Evolutionary conservation across 1,284 basidiomycete species (phyloP).

Genomic region (Tilletia walkeri): DNA sequence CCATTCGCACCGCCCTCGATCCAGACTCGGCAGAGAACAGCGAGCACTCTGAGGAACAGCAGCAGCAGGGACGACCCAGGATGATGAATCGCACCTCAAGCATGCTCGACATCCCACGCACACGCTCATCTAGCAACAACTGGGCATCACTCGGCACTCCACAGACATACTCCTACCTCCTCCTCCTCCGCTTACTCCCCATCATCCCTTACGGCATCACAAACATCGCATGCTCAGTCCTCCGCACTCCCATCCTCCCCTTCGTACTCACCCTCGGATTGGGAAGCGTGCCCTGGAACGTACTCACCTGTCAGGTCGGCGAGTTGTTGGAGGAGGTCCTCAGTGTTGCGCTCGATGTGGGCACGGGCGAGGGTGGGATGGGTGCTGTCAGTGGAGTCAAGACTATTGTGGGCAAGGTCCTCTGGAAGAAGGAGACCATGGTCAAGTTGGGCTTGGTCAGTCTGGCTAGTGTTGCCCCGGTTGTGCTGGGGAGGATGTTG

Average conservation of each 20-base stretch:
- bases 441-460: slow-evolving; percentile 42
- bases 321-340: slow-evolving; percentile 47
- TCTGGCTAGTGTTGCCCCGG: slow-evolving; percentile 39
- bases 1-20: slow-evolving; percentile 44
- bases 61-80: too few species aligned
- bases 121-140: not conserved
- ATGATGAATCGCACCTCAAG: too few species aligned
- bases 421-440: slow-evolving; percentile 45
- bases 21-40: not conserved
- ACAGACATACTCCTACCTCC: slow-evolving; percentile 41
- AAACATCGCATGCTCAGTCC: slow-evolving; percentile 53
- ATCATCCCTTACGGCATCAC: slow-evolving; percentile 54
- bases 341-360: not conserved
- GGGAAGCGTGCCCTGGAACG: slow-evolving; percentile 54
- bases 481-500: slow-evolving; percentile 34
- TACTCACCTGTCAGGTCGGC: slow-evolving; percentile 51
- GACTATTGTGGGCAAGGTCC: slow-evolving; percentile 26
- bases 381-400: not conserved
- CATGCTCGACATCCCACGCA: too few species aligned
- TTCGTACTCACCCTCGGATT: slow-evolving; percentile 46
- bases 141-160: not conserved
- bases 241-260: slow-evolving; percentile 50
- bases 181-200: slow-evolving; percentile 51
- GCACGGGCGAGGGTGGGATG: not conserved
- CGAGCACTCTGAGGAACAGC: not conserved